These are phyloP conservation scores for Pythium guiyangense DNA, from an alignment of 352 stramenopile species.

Conservation along the genomic window DNA sequence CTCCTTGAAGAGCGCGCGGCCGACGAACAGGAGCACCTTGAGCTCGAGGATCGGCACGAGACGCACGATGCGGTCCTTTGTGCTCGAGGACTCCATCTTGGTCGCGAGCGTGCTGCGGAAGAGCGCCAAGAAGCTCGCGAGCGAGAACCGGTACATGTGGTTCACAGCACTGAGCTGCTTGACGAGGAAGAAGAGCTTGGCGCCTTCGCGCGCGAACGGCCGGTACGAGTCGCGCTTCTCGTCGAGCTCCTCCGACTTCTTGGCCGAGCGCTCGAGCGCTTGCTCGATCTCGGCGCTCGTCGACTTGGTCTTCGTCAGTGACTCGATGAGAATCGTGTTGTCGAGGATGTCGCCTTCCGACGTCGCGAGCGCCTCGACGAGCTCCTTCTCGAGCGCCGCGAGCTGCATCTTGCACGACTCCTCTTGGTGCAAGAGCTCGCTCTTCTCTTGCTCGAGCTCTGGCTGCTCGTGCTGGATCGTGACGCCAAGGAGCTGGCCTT, in stretches of 20 bases:
- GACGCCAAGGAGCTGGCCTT: slow-evolving; percentile 91
- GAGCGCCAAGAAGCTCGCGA: slow-evolving; percentile 85
- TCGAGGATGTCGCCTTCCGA: slow-evolving; percentile 95
- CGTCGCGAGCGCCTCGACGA: slow-evolving; percentile 91
- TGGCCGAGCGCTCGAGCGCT: slow-evolving; percentile 82
- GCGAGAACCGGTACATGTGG: slow-evolving; percentile 96
- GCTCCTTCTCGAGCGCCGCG: slow-evolving; percentile 89
- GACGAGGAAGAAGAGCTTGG: slow-evolving; percentile 93
- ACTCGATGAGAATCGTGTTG: slow-evolving; percentile 92
- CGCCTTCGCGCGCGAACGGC: slow-evolving; percentile 85
- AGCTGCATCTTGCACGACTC: slow-evolving; percentile 95
- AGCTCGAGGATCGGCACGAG: slow-evolving; percentile 87
- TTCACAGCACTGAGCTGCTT: slow-evolving; percentile 87
- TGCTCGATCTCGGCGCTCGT: slow-evolving; percentile 90
- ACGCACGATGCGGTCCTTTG: slow-evolving; percentile 74
- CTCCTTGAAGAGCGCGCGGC: slow-evolving; percentile 91
- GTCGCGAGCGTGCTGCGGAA: slow-evolving; percentile 81
- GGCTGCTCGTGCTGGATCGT: slow-evolving; percentile 94
- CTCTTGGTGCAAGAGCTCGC: slow-evolving; percentile 87
- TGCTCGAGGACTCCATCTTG: slow-evolving; percentile 76
- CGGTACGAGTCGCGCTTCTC: slow-evolving; percentile 90
- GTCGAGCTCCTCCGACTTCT: slow-evolving; percentile 90
- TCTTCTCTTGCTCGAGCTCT: slow-evolving; percentile 92
- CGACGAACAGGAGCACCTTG: slow-evolving; percentile 91
- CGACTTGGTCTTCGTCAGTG: slow-evolving; percentile 91